These are phyloP conservation scores for Eucalyptus curtisii DNA, from an alignment of 345 rosid species.

Conservation along the genomic window DNA sequence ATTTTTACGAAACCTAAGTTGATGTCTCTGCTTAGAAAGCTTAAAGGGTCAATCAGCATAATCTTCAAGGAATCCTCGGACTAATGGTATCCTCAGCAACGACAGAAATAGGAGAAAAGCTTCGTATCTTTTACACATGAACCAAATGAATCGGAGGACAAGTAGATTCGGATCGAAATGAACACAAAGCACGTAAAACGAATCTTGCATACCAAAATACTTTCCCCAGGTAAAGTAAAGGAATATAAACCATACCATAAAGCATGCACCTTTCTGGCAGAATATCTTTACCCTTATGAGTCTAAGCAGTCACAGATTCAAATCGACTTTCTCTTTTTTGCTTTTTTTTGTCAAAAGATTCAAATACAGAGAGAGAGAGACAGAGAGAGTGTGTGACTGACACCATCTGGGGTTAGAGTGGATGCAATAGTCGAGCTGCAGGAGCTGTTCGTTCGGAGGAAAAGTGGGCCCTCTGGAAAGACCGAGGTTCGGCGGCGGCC, in stretches of 20 bases:
- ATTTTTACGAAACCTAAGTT: neutral
- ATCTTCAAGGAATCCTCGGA: neutral
- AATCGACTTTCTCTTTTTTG: neutral
- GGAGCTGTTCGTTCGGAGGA: conserved; percentile 87
- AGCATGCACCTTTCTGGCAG: neutral
- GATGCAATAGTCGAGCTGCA: conserved; percentile 92
- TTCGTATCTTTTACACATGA: neutral
- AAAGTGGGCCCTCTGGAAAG: conserved; percentile 46
- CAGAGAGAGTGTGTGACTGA: conserved; percentile 30
- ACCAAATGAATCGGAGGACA: neutral
- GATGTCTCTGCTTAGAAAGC: neutral
- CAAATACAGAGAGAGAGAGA: neutral
- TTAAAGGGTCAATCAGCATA: neutral
- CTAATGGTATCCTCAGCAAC: neutral
- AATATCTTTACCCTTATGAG: neutral
- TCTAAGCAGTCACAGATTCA: neutral
- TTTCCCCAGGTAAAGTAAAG: neutral
- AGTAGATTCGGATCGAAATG: neutral
- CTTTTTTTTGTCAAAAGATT: neutral
- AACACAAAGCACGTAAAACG: neutral
- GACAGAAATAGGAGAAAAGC: neutral
- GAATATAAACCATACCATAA: neutral
- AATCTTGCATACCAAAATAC: neutral
- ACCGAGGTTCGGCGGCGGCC: conserved; percentile 33
- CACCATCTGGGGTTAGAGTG: conserved; percentile 97